Conservation (phyloP, 805 yeast genomes). For the Wickerhamiella sergipiensis region DNA sequence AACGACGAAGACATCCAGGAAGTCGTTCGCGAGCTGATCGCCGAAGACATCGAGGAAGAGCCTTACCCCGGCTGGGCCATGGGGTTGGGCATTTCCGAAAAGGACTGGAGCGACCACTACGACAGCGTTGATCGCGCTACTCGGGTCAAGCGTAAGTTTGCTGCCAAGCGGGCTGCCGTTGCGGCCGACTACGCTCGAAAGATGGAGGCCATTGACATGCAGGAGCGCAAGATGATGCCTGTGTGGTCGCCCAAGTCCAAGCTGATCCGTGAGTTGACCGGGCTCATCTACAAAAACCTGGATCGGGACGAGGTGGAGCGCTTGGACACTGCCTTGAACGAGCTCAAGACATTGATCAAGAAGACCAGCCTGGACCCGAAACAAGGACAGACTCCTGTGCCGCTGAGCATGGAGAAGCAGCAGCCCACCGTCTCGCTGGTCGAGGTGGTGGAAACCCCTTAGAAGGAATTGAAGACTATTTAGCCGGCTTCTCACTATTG, state of each 20-base stretch:
- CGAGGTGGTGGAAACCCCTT: slow-evolving; percentile 1
- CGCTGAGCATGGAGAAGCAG: neutral
- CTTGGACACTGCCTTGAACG: slow-evolving; percentile 4
- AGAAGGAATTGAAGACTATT: neutral
- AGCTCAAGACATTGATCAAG: slow-evolving; percentile 7
- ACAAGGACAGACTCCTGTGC: neutral
- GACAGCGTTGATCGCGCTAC: slow-evolving; percentile 6
- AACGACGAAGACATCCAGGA: slow-evolving; percentile 7
- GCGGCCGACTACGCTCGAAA: slow-evolving; percentile 9
- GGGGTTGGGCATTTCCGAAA: slow-evolving; percentile 8
- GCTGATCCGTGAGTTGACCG: slow-evolving; percentile 8
- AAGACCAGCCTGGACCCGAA: neutral
- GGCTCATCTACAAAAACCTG: slow-evolving; percentile 7
- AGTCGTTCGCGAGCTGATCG: slow-evolving; percentile 9
- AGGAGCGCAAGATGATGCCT: slow-evolving; percentile 11
- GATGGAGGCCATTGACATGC: slow-evolving; percentile 8
- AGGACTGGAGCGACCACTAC: slow-evolving; percentile 11
- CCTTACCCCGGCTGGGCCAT: slow-evolving; percentile 13
- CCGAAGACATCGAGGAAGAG: slow-evolving; percentile 9
- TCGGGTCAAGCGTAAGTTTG: slow-evolving; percentile 11
- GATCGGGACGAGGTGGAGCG: slow-evolving; percentile 3
- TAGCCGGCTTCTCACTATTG: neutral
- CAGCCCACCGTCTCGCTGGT: slow-evolving; percentile 1
- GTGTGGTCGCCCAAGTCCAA: slow-evolving; percentile 10
- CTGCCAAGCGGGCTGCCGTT: slow-evolving; percentile 8